Base-by-base conservation (phyloP, 805 yeast genomes). In the Teunomyces cretensis region DNA sequence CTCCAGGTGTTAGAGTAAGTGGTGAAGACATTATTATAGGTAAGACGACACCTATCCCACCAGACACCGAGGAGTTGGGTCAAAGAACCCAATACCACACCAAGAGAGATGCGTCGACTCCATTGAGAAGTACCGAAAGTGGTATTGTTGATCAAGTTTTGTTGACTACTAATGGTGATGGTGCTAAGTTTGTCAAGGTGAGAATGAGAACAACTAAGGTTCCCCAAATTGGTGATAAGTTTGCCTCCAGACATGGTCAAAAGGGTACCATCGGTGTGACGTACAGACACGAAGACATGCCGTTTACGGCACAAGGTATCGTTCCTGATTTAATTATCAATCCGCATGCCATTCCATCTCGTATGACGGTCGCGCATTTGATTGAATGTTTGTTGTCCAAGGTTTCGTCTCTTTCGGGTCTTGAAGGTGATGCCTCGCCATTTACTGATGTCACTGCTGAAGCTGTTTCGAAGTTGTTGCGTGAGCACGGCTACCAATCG, bases 191-290 rank as follows among this genome's bases (percentile, higher is more conserved):
- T 57, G 98, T 94, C 43, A 94, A 94, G 72, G 98, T 94, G 39
- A 83, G 99, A 73, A 94, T 95, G 89, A 88, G 99, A 79, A 94
- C 99, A 1, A 94, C 99, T 3, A 94, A 95, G 72, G 79, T 92
- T 39, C 99, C 99, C 9, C 99, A 94, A 72, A 92, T 94, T 70
- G 99, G 99, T 70, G 99, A 94, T 71, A 94, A 94, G 72, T 94
- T 94, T 72, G 98, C 99, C 6, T 92, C 98, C 33, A 88, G 99
- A 74, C 99, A 94, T 78, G 99, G 99, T 67, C 99, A 94, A 72
- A 94, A 94, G 75, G 99, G 99, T 85, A 94, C 99, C 15, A 91
- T 94, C 69, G 99, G 99, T 84, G 94, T 94, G 52, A 94, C 99
- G 0, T 94, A 92, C 65, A 82, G 97, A 66, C 94, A 92, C 66